A percentile compares a stretch with the other conserved stretches of the same genome.
Conservation (phyloP, 2,329 filamentous ascomycete genomes). For the Alternaria postmessia region DNA sequence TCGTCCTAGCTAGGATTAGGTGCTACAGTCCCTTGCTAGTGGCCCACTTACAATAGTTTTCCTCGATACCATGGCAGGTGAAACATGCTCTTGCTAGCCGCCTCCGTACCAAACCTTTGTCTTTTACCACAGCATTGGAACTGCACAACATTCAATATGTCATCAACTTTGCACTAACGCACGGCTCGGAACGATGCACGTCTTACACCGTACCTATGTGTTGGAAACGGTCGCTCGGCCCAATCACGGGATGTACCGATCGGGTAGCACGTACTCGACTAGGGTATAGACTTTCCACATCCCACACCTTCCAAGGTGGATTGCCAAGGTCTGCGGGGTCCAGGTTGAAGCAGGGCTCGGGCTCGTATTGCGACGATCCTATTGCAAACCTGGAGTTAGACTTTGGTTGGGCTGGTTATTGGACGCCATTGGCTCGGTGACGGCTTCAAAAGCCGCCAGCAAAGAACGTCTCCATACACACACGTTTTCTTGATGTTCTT, state of each 20-base stretch:
- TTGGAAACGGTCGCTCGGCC: not conserved
- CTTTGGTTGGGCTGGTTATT: not conserved
- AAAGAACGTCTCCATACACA: not conserved
- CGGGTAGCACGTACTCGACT: not conserved
- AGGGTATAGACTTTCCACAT: not conserved
- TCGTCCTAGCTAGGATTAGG: not conserved
- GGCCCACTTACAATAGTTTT: not conserved
- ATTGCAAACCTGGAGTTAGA: not conserved
- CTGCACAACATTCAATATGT: not conserved
- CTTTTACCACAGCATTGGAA: not conserved
- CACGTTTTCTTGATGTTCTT: not conserved
- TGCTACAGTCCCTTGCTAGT: not conserved
- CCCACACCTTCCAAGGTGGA: not conserved
- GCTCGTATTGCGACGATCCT: not conserved
- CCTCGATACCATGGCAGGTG: not conserved
- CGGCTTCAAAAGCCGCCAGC: not conserved
- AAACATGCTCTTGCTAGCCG: not conserved
- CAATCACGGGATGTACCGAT: not conserved
- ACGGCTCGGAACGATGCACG: conserved; percentile 6
- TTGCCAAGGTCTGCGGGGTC: not conserved
- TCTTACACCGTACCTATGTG: not conserved
- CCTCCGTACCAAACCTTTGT: not conserved
- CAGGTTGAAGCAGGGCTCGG: not conserved
- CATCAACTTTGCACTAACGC: not conserved
- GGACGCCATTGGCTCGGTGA: not conserved